Base-by-base conservation (phyloP, 192 early-diverging fungal genomes). In the Entomortierella lignicola region DNA sequence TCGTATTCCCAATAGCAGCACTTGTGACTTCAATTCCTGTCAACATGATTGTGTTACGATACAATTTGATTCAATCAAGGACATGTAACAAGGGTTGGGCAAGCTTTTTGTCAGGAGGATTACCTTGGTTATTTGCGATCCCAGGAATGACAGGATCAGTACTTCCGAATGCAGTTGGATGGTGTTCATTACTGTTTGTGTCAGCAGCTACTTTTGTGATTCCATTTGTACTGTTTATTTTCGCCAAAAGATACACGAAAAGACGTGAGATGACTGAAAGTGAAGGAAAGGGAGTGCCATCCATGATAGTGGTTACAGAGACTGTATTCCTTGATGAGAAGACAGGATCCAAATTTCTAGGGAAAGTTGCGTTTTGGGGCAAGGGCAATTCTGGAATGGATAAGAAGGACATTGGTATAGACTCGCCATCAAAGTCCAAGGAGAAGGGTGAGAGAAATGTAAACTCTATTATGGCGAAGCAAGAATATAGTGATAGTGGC, bases 1-100 rank as follows among this genome's bases (percentile, higher is more conserved):
- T 73, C 53, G 72, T 21, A 81, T 90, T 89, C 52, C 88, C 88
- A 1, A 56, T 90, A 23, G 83, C 81, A 8, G 86, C 82, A 0
- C 81, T 88, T 23, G 74, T 92, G 51, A 89, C 92, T 10, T 90
- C 89, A 12, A 92, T 94, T 63, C 91, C 92, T 0, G 89, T 92
- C 23, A 85, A 85, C 30, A 91, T 90, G 21, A 91, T 94, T 60
- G 87, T 94, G 37, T 77, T 91, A n/a, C 81, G 85, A 64, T 63
- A 60, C 41, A 60, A 85, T 84, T 59, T 41, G 81, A 82, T 42
- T 20, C 85, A 85, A 85, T 90, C 56, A 84, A 90, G 64, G 82
- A 90, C 63, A 69, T 90, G 34, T 69, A 82, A 41, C 62, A 88
- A 34, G 88, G 89, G 63, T 34, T 92, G 71, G 71, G 48, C 71